A percentile compares a stretch with the other conserved stretches of the same genome.
These are phyloP conservation scores for Boletus pseudo-olivaceus DNA, from an alignment of 768 basidiomycete species.

Conservation along the genomic window DNA sequence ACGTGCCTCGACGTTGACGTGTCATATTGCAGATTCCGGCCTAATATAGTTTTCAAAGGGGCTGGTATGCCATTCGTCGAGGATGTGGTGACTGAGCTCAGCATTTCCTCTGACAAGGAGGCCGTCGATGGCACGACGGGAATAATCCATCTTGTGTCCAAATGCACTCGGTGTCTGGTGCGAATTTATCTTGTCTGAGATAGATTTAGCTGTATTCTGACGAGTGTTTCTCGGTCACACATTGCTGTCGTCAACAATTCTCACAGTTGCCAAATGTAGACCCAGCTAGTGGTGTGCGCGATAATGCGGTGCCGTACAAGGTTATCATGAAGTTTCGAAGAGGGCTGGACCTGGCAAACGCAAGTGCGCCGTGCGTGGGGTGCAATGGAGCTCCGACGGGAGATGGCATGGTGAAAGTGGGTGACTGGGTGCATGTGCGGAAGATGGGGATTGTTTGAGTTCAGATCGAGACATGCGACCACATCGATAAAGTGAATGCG, in stretches of 20 bases:
- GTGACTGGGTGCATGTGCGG: slow-evolving; percentile 54
- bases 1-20: slow-evolving; percentile 2
- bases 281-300: slow-evolving; percentile 58
- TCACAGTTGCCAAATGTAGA: slow-evolving; percentile 70
- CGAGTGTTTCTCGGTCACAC: neutral
- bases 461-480: neutral
- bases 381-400: slow-evolving; percentile 56
- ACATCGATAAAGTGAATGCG: neutral
- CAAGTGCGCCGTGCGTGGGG: slow-evolving; percentile 61
- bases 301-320: slow-evolving; percentile 74
- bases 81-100: slow-evolving; percentile 63
- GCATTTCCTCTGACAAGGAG: slow-evolving; percentile 39
- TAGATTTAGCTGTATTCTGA: slow-evolving; percentile 3
- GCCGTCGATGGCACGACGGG: slow-evolving; percentile 14
- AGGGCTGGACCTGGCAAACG: slow-evolving; percentile 48
- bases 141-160: slow-evolving; percentile 56
- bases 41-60: slow-evolving; percentile 70
- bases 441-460: slow-evolving; percentile 35
- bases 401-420: slow-evolving; percentile 54
- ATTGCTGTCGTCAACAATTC: slow-evolving; percentile 1
- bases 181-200: slow-evolving; percentile 25
- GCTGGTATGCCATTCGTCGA: slow-evolving; percentile 66
- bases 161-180: slow-evolving; percentile 72
- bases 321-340: slow-evolving; percentile 69
- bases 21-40: slow-evolving; percentile 54